Base-by-base conservation (phyloP, 371 early-diverging fungal genomes). In the Rhizopus stolonifer region DNA sequence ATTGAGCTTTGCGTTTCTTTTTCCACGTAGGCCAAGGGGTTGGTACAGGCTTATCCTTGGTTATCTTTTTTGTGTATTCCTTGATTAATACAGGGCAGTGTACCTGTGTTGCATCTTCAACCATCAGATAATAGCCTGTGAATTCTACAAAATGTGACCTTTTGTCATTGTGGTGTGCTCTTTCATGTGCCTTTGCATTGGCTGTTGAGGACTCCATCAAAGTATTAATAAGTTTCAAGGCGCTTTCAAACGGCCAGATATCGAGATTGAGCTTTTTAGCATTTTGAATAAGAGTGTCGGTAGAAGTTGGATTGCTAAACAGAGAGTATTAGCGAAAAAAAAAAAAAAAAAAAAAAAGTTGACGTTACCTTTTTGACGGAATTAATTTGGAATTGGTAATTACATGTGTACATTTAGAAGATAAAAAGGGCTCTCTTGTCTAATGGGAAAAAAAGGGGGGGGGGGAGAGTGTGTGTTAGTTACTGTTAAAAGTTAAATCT, bases 371-470 rank as follows among this genome's bases (percentile, higher is more conserved):
- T 72, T 29, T 29, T 29, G 17, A 11, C 26, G 57, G 54, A 18
- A 69, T 49, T 8, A 61, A 44, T 47, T 64, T 64, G 13, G 60
- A 18, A 21, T 18, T 59, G 1, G 77, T 77, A 1, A 73, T 62
- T 11, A 77, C 46, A 52, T 77, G 77, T 2, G 77, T 77, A 32
- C 77, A 77, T 47, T 73, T 66, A 7, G 52, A 57, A 19, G 77
- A 77, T 33, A 73, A 77, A 51, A 77, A 77, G 14, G 66, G 42
- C 23, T 73, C 77, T 10, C 54, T 51, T n/a, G 56, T 47, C 71
- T 72, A 57, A 0, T 17, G 4, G 14, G 14, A 25, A 2, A 32
- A 51, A 25, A 15, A 3, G 6, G 24, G n/a, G n/a, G n/a, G n/a
- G n/a, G n/a, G n/a, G n/a, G n/a, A n/a, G n/a, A n/a, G n/a, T n/a